Evolutionary conservation across 768 basidiomycete genomes (phyloP).

Genomic region (Mycena amicta): DNA sequence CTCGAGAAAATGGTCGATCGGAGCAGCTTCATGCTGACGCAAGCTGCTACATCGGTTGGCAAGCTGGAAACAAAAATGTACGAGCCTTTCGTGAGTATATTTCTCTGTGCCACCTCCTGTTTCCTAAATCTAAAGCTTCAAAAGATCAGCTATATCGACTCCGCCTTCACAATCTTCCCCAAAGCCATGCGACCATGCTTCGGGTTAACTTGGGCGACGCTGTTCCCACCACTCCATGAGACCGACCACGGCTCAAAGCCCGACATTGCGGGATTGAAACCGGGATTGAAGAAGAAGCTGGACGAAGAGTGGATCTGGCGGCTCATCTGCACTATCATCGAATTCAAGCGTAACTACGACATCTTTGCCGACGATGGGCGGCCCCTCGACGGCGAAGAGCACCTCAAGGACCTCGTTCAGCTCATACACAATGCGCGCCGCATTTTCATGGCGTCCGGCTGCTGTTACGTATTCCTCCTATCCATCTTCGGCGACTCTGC

Average conservation of each 20-base stretch:
- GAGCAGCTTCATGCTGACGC: too few relatives aligned
- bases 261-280: not conserved
- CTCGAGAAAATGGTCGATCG: too few relatives aligned
- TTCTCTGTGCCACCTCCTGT: too few relatives aligned
- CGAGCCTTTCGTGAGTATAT: not conserved
- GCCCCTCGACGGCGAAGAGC: not conserved
- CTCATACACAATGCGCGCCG: conserved; percentile 4
- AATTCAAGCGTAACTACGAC: conserved; percentile 2
- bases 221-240: not conserved
- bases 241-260: conserved; percentile 6
- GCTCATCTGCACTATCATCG: not conserved
- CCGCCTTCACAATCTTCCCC: not conserved
- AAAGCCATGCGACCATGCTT: not conserved
- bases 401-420: not conserved
- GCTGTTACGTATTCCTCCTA: conserved; percentile 7
- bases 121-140: too few relatives aligned
- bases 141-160: too few relatives aligned
- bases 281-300: not conserved
- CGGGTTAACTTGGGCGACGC: not conserved
- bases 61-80: not conserved
- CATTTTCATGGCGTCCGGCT: conserved; percentile 3
- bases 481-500: conserved; percentile 1
- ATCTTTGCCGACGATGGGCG: not conserved
- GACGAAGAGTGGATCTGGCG: not conserved
- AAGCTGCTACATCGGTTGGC: not conserved